Percentiles rank a stretch among this genome's conserved stretches.
Conservation (phyloP, 768 basidiomycete species). For the Auricularia auricula-judae region DNA sequence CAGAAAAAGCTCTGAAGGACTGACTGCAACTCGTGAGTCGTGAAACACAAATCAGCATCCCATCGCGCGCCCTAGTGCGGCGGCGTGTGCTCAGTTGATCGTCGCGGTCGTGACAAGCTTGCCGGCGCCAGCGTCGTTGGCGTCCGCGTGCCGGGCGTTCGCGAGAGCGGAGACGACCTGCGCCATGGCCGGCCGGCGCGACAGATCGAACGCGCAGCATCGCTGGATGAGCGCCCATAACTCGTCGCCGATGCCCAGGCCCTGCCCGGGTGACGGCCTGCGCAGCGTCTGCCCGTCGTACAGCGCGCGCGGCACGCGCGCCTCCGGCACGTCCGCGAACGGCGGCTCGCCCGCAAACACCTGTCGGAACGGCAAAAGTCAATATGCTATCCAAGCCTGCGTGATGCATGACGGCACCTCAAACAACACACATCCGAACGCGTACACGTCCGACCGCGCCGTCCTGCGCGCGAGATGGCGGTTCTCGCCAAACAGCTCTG, state of each 20-base stretch:
- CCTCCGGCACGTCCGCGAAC: not conserved
- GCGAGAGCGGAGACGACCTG: not conserved
- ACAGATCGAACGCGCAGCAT: not conserved
- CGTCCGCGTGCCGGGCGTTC: not conserved
- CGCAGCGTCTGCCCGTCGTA: not conserved
- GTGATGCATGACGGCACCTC: not conserved
- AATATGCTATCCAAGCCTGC: not conserved
- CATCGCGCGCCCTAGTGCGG: too few relatives aligned
- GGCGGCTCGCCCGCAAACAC: not conserved
- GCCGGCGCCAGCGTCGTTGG: not conserved
- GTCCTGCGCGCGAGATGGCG: not conserved
- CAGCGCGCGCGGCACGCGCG: not conserved
- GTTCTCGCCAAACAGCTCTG: not conserved
- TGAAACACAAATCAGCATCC: not conserved
- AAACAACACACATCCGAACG: not conserved
- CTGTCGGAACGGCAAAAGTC: not conserved
- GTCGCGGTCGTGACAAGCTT: not conserved
- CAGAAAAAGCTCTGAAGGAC: not conserved
- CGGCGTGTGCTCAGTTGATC: not conserved
- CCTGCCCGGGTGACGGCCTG: not conserved
- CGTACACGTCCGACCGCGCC: not conserved
- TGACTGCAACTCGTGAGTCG: not conserved
- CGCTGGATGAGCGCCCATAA: not conserved
- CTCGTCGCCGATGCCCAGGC: not conserved
- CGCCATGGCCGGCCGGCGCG: not conserved